These are phyloP conservation scores for Wickerhamomyces strasburgensis DNA, from an alignment of 805 yeast genomes.

Conservation along the genomic window DNA sequence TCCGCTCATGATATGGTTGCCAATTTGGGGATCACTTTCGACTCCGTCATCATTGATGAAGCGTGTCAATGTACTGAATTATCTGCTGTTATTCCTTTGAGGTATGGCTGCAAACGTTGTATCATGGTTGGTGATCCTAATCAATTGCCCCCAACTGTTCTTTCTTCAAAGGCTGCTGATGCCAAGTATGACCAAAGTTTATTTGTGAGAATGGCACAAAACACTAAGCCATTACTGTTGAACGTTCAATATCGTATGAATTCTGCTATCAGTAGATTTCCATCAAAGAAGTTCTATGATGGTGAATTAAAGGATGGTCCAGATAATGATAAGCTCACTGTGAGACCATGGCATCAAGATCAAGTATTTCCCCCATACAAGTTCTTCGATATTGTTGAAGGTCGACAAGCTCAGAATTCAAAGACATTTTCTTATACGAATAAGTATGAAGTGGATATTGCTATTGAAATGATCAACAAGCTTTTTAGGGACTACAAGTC, in stretches of 20 bases:
- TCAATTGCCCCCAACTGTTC: constrained; percentile 94
- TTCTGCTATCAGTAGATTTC: constrained; percentile 83
- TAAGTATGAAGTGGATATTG: constrained; percentile 63
- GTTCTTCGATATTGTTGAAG: constrained; percentile 65
- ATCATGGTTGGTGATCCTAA: constrained; percentile 99
- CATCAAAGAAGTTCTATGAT: constrained; percentile 76
- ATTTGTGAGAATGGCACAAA: constrained; percentile 86
- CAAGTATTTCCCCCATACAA: constrained; percentile 64
- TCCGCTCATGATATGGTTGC: constrained; percentile 87
- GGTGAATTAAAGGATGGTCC: constrained; percentile 74
- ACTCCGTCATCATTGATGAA: constrained; percentile 90
- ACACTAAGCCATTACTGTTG: constrained; percentile 57
- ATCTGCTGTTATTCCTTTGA: constrained; percentile 83
- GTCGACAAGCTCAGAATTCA: constrained; percentile 59
- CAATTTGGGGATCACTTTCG: constrained; percentile 69
- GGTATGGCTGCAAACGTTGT: constrained; percentile 87
- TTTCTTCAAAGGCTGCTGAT: constrained; percentile 81
- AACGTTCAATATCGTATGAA: constrained; percentile 98
- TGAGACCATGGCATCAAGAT: constrained; percentile 69
- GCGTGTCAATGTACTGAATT: constrained; percentile 97
- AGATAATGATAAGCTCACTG: constrained; percentile 54
- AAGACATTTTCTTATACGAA: constrained; percentile 71
- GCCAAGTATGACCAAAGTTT: constrained; percentile 83
- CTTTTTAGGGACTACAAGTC: constrained; percentile 44
- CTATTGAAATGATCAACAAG: constrained; percentile 57